A percentile compares a stretch with the other conserved stretches of the same genome.
Evolutionary conservation across 306 rosid genomes (phyloP).

Genomic region (Trifolium repens): DNA sequence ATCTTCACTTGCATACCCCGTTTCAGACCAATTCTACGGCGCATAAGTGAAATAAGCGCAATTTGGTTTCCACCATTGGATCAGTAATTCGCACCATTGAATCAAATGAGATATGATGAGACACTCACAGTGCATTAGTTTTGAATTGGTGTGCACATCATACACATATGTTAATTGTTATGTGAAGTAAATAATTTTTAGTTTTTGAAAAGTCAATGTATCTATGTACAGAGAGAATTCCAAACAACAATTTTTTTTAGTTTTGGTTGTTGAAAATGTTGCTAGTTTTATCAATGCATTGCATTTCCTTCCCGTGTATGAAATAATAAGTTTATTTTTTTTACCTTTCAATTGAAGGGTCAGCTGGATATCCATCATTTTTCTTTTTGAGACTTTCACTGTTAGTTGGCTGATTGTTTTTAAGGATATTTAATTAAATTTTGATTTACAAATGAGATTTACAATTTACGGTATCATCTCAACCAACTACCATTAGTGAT

Average conservation of each 20-base stretch:
- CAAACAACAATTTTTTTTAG: not conserved
- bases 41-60: too few relatives aligned
- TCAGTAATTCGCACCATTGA: too few relatives aligned
- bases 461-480: too few relatives aligned
- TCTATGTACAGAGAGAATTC: not conserved
- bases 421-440: too few relatives aligned
- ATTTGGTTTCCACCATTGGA: too few relatives aligned
- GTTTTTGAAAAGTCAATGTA: not conserved
- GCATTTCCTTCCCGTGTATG: slow-evolving; percentile 10
- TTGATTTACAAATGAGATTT: too few relatives aligned
- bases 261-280: not conserved
- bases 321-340: not conserved
- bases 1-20: too few relatives aligned
- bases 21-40: too few relatives aligned
- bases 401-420: not conserved
- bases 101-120: too few relatives aligned
- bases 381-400: not conserved
- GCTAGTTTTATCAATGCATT: not conserved
- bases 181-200: too few relatives aligned
- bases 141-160: not conserved
- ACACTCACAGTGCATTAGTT: not conserved
- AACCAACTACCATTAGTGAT: too few relatives aligned
- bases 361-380: not conserved
- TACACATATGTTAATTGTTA: not conserved
- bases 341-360: slow-evolving; percentile 1